Evolutionary conservation across 2,329 filamentous ascomycete species (phyloP).

Genomic region (Colletotrichum spinosum): DNA sequence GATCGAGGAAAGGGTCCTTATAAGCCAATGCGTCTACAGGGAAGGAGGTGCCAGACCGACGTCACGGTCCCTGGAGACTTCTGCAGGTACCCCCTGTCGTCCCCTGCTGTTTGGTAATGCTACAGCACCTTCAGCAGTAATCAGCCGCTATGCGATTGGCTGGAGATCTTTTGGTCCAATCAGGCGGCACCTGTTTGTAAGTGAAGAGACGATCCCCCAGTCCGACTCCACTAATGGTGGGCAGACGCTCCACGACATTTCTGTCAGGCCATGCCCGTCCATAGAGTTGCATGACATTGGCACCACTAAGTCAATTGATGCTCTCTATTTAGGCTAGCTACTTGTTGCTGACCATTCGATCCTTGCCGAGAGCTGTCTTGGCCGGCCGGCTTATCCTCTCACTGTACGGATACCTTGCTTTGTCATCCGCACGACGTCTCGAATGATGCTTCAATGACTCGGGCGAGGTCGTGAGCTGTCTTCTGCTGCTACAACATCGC

Average conservation of each 20-base stretch:
- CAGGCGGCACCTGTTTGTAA: conserved; percentile 2
- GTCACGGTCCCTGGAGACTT: conserved; percentile 29
- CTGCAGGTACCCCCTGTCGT: conserved; percentile 9
- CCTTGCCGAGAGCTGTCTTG: too few species aligned
- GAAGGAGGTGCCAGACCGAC: conserved; percentile 33
- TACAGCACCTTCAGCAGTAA: conserved; percentile 9
- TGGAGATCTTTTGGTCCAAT: conserved; percentile 26
- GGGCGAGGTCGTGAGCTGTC: too few species aligned
- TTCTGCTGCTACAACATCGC: too few species aligned
- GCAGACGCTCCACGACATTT: conserved; percentile 6
- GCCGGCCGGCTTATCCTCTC: too few species aligned
- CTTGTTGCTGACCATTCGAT: too few species aligned
- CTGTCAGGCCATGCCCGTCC: conserved; percentile 33
- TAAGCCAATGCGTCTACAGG: conserved; percentile 32
- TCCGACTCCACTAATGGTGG: conserved; percentile 7
- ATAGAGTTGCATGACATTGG: not conserved
- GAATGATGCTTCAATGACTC: too few species aligned
- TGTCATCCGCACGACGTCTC: too few species aligned
- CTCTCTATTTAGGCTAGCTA: too few species aligned
- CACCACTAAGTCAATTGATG: not conserved
- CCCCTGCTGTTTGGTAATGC: too few species aligned
- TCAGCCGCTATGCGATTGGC: conserved; percentile 17
- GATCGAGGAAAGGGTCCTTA: conserved; percentile 22
- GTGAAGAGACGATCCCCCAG: not conserved
- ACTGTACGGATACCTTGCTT: too few species aligned